These are phyloP conservation scores for Macadamia integrifolia DNA, from an alignment of 164 flowering plant species.

Conservation along the genomic window DNA sequence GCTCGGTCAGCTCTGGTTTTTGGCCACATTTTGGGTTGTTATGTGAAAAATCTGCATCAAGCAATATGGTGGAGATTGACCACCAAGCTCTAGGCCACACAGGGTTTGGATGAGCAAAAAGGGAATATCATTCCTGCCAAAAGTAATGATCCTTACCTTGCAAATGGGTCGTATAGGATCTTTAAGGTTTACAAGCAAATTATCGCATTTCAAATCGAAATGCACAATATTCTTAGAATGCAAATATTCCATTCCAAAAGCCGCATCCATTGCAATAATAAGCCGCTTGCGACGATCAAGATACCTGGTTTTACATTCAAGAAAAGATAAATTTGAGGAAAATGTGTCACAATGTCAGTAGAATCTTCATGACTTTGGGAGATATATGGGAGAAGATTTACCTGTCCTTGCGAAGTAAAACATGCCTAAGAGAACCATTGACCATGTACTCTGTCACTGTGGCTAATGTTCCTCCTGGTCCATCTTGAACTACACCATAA, in stretches of 20 bases:
- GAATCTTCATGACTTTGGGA: neutral
- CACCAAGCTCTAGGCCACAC: too few species aligned
- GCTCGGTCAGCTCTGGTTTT: too few species aligned
- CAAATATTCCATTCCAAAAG: conserved; percentile 97
- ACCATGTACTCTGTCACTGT: conserved; percentile 96
- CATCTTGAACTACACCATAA: conserved; percentile 97
- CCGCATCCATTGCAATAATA: conserved; percentile 95
- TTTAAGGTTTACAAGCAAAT: conserved; percentile 85
- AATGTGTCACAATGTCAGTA: neutral
- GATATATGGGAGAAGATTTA: conserved; percentile 19
- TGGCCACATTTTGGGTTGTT: too few species aligned
- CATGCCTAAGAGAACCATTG: conserved; percentile 95
- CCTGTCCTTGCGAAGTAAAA: conserved; percentile 84
- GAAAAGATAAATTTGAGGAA: neutral
- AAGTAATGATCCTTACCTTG: conserved; percentile 45
- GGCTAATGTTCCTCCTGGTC: conserved; percentile 91
- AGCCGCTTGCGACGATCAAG: conserved; percentile 87
- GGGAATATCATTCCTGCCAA: neutral
- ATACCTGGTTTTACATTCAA: conserved; percentile 35
- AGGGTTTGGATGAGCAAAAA: neutral
- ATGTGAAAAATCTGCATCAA: too few species aligned
- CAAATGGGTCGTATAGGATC: conserved; percentile 90
- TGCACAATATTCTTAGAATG: conserved; percentile 93
- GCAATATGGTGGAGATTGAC: too few species aligned
- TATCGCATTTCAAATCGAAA: conserved; percentile 94